Evolutionary conservation across 352 stramenopile species (phyloP).

Genomic region (Phytopythium chamaehyphon): DNA sequence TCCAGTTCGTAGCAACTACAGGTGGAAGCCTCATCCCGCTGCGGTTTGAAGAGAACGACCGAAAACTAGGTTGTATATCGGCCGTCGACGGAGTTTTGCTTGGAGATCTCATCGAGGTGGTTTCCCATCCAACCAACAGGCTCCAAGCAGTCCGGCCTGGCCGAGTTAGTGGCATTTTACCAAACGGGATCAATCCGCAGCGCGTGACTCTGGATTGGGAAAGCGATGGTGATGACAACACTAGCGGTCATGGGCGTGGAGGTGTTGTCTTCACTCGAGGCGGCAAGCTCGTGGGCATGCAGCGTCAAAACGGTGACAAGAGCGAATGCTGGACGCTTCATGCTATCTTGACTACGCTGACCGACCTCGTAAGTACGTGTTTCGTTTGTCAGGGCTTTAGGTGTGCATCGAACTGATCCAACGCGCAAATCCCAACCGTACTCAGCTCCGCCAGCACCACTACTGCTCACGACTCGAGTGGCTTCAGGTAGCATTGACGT

Average conservation of each 20-base stretch:
- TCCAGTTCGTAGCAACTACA: constrained; percentile 39
- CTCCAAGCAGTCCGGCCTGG: constrained; percentile 42
- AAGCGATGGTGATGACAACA: constrained; percentile 14
- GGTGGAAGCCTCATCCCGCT: constrained; percentile 42
- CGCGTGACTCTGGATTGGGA: constrained; percentile 34
- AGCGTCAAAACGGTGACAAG: constrained; percentile 27
- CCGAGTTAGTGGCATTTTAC: constrained; percentile 27
- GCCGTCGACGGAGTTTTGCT: constrained; percentile 1
- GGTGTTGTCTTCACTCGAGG: constrained; percentile 45
- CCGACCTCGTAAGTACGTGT: constrained; percentile 60
- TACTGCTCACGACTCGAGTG: constrained; percentile 49
- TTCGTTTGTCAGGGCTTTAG: background rate
- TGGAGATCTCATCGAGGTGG: constrained; percentile 36
- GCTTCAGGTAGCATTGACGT: constrained; percentile 34
- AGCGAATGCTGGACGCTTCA: constrained; percentile 51
- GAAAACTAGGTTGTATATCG: constrained; percentile 46
- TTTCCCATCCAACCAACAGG: constrained; percentile 57
- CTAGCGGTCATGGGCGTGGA: background rate
- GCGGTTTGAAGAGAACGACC: constrained; percentile 46
- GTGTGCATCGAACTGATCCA: background rate
- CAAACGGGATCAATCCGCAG: constrained; percentile 54
- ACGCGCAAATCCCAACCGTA: background rate
- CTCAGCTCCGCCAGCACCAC: constrained; percentile 47
- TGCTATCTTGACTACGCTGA: constrained; percentile 39
- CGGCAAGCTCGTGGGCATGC: constrained; percentile 53